Conservation (phyloP, 148 eudicot species). For the Gaultheria prostrata region DNA sequence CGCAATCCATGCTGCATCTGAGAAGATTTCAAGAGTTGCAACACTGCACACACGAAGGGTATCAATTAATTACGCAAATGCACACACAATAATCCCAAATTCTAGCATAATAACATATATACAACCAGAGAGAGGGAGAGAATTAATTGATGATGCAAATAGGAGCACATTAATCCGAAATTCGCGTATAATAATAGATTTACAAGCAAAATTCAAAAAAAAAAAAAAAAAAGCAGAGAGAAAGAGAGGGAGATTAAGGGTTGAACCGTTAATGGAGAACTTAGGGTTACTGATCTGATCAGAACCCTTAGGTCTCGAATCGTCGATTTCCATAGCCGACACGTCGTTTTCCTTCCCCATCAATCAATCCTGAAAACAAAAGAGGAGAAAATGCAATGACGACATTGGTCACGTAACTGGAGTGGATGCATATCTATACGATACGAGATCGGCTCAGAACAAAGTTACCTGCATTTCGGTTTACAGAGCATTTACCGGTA, state of each 20-base stretch:
- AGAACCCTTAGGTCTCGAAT: slow-evolving; percentile 28
- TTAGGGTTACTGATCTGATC: slow-evolving; percentile 62
- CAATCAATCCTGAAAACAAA: slow-evolving; percentile 5
- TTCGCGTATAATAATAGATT: too few species aligned
- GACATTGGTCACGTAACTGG: too few species aligned
- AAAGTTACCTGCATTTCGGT: too few species aligned
- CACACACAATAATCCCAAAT: not conserved
- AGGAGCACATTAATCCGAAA: not conserved
- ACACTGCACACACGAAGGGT: slow-evolving; percentile 35
- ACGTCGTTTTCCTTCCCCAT: slow-evolving; percentile 62
- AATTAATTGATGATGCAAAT: too few species aligned
- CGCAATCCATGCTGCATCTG: slow-evolving; percentile 99
- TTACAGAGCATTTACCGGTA: too few species aligned
- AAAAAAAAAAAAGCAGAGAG: too few species aligned
- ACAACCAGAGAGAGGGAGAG: too few species aligned
- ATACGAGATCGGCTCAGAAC: too few species aligned
- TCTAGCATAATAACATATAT: not conserved
- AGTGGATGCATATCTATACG: too few species aligned
- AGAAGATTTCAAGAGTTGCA: slow-evolving; percentile 83
- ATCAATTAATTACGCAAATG: not conserved
- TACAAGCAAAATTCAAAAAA: too few species aligned
- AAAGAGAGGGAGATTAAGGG: not conserved
- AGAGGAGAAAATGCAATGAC: too few species aligned
- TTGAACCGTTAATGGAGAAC: slow-evolving; percentile 69
- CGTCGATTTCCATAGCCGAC: slow-evolving; percentile 75